Conservation (phyloP, 75 land plant species). For the Selaginella tamariscina region DNA sequence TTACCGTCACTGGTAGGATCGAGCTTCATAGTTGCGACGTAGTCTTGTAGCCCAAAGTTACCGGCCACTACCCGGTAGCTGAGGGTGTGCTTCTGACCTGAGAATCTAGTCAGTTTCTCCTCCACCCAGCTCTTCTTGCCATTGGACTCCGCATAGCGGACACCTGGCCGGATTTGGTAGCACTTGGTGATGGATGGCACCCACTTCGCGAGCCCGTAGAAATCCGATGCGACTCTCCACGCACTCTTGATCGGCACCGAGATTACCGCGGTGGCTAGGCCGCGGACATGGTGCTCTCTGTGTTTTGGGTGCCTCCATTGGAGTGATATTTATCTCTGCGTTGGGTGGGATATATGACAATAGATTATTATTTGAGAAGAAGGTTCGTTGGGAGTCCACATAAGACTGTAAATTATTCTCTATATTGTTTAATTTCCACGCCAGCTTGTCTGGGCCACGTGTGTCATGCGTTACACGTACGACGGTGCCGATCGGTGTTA, state of each 20-base stretch:
- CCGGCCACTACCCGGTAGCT: not conserved
- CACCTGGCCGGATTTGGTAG: not conserved
- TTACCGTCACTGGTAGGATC: not conserved
- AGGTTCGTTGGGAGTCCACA: no score
- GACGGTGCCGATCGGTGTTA: not conserved
- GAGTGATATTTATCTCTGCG: no score
- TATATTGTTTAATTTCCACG: no score
- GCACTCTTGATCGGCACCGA: not conserved
- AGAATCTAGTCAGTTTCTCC: not conserved
- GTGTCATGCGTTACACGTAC: not conserved
- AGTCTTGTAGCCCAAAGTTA: conserved; percentile 6
- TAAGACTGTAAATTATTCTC: no score
- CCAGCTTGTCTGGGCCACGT: no score
- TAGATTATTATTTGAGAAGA: no score
- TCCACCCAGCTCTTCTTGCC: not conserved
- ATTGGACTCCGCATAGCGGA: not conserved
- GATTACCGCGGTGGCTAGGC: not conserved
- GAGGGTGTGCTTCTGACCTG: not conserved
- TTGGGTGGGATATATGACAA: no score
- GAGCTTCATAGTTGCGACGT: conserved; percentile 7
- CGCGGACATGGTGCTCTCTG: not conserved
- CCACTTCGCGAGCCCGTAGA: conserved; percentile 2
- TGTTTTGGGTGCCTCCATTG: no score
- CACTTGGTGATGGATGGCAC: not conserved
- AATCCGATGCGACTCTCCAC: conserved; percentile 3